Percentiles rank a stretch among this genome's conserved stretches.
phyloP scores from a whole-genome alignment of 2,329 filamentous ascomycete genomes.

The Aspergillus neoniger region DNA sequence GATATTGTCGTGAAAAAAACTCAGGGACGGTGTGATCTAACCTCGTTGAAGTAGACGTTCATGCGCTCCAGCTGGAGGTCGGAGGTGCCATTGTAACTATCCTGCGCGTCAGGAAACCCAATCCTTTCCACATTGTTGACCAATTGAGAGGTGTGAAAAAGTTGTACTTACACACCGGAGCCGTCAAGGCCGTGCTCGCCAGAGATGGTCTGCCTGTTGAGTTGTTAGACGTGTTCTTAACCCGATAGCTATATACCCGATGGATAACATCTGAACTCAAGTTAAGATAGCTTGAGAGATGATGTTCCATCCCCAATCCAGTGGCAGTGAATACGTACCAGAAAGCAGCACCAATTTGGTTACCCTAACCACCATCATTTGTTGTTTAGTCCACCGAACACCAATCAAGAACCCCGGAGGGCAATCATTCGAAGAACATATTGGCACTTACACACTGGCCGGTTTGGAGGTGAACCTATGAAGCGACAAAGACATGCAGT shows the following conservation, averaged over 20 bases:
- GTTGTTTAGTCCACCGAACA: conserved; percentile 6
- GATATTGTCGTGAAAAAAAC: neutral
- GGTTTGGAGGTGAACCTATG: conserved; percentile 98
- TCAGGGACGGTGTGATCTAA: conserved; percentile 35
- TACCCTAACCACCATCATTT: conserved; percentile 67
- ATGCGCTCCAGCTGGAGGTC: conserved; percentile 99
- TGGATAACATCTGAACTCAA: neutral
- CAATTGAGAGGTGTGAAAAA: conserved; percentile 6
- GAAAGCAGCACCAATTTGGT: conserved; percentile 99
- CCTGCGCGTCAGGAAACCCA: conserved; percentile 26
- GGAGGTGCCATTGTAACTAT: conserved; percentile 93
- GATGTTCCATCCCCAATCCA: neutral
- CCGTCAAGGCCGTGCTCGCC: conserved; percentile 96
- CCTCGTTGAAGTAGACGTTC: conserved; percentile 99
- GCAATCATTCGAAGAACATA: conserved; percentile 8
- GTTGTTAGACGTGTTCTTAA: conserved; percentile 40
- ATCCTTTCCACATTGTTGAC: conserved; percentile 13
- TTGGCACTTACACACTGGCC: conserved; percentile 86
- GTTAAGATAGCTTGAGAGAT: neutral
- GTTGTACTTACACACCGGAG: conserved; percentile 79
- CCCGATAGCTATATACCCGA: neutral
- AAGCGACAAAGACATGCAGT: conserved; percentile 37
- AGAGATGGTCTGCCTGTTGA: conserved; percentile 72
- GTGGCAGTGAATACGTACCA: conserved; percentile 62
- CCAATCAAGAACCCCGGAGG: neutral